Percentiles rank a stretch among this genome's conserved stretches.
Evolutionary conservation across 345 rosid genomes (phyloP).

Genomic region (Tarenaya hassleriana): DNA sequence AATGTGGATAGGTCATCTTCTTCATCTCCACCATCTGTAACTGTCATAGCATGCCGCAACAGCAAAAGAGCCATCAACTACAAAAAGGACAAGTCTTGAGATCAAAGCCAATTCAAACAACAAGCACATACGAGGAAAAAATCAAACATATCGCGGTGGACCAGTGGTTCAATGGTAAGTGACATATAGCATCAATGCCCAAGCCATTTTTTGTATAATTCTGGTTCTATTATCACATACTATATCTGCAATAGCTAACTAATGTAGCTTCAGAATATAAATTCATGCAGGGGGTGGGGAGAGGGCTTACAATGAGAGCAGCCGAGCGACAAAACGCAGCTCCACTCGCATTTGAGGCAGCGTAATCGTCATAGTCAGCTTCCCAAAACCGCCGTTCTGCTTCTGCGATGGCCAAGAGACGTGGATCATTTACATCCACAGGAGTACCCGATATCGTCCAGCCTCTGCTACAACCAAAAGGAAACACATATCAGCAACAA

Average conservation of each 20-base stretch:
- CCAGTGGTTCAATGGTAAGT: too few species aligned
- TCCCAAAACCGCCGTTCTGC: slow-evolving; percentile 85
- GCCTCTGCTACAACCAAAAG: slow-evolving; percentile 53
- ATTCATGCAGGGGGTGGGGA: neutral
- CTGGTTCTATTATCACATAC: too few species aligned
- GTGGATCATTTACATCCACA: slow-evolving; percentile 75
- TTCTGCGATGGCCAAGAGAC: slow-evolving; percentile 76
- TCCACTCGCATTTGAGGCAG: slow-evolving; percentile 69
- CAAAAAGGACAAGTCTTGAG: slow-evolving; percentile 2
- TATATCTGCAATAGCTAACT: too few species aligned
- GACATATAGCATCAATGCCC: too few species aligned
- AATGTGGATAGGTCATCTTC: slow-evolving; percentile 70
- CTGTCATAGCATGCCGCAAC: slow-evolving; percentile 63
- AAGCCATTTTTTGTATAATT: too few species aligned
- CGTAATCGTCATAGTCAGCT: slow-evolving; percentile 77
- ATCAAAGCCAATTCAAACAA: too few species aligned
- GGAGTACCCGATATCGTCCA: slow-evolving; percentile 87
- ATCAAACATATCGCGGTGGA: too few species aligned
- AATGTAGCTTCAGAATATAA: too few species aligned
- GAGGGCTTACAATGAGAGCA: slow-evolving; percentile 60
- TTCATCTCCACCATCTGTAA: slow-evolving; percentile 56
- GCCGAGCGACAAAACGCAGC: slow-evolving; percentile 91
- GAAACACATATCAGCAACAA: too few species aligned
- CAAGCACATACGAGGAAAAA: too few species aligned
- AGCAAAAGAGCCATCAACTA: slow-evolving; percentile 84